These are phyloP conservation scores for Lichtheimia corymbifera DNA, from an alignment of 371 early-diverging fungal species.

Conservation along the genomic window DNA sequence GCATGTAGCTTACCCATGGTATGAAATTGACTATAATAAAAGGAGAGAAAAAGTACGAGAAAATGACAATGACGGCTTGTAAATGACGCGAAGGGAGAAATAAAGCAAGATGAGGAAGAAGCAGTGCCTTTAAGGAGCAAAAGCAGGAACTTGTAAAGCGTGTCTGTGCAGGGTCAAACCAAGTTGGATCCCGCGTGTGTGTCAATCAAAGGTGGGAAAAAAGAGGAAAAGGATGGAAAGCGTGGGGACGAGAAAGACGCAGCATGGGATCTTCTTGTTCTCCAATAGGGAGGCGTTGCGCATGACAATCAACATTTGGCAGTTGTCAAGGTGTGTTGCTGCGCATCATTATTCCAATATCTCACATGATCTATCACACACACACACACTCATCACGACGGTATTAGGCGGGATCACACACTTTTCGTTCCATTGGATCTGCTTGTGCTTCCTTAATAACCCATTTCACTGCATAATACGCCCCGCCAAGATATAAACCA, in stretches of 20 bases:
- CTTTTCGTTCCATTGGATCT: too few relatives aligned
- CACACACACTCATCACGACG: neutral
- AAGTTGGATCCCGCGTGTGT: neutral
- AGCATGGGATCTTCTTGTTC: neutral
- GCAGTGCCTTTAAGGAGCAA: neutral
- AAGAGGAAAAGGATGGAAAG: slow-evolving; percentile 1
- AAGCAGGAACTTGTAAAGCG: neutral
- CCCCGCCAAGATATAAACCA: too few relatives aligned
- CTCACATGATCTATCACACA: neutral
- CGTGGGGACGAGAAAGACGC: neutral
- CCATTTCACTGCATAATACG: too few relatives aligned
- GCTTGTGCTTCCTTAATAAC: too few relatives aligned
- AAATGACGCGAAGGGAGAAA: neutral
- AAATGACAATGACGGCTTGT: neutral
- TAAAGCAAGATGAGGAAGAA: neutral
- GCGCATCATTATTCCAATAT: neutral
- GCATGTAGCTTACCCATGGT: neutral
- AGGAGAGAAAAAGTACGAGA: neutral
- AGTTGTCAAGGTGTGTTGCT: neutral
- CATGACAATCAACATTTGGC: too few relatives aligned
- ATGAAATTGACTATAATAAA: neutral
- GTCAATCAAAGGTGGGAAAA: slow-evolving; percentile 4
- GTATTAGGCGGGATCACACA: too few relatives aligned
- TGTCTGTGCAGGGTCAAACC: too few relatives aligned
- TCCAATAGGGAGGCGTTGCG: too few relatives aligned